Percentiles rank a stretch among this genome's conserved stretches.
phyloP scores from a whole-genome alignment of 441 rosid species.

The Iberis amara region DNA sequence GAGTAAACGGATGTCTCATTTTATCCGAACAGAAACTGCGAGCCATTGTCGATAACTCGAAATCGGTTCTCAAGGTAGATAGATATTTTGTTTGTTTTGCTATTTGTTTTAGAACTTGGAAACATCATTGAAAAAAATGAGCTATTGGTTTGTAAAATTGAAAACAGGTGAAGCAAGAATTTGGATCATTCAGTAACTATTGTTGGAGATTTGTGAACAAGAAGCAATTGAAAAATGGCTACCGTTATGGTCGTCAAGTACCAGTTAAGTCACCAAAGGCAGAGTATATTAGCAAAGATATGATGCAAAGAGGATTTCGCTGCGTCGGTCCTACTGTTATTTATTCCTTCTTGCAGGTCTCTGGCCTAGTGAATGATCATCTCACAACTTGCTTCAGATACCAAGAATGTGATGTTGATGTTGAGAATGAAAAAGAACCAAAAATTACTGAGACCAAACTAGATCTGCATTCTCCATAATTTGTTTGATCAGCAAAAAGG shows the following conservation, averaged over 20 bases:
- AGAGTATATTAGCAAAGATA: constrained; percentile 74
- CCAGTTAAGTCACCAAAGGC: constrained; percentile 87
- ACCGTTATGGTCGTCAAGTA: constrained; percentile 65
- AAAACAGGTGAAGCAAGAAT: constrained; percentile 66
- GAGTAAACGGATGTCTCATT: constrained; percentile 52
- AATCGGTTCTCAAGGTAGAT: constrained; percentile 56
- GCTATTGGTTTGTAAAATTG: not conserved
- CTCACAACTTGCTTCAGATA: constrained; percentile 65
- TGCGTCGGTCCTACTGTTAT: constrained; percentile 81
- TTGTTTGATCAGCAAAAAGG: constrained; percentile 22
- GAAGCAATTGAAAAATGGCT: constrained; percentile 51
- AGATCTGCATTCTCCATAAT: constrained; percentile 26
- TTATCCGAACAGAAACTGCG: constrained; percentile 82
- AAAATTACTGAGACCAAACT: constrained; percentile 3
- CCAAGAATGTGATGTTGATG: constrained; percentile 45
- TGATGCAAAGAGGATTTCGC: constrained; percentile 87
- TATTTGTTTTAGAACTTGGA: not conserved
- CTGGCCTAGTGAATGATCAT: constrained; percentile 78
- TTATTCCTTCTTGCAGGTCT: constrained; percentile 81
- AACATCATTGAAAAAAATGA: not conserved
- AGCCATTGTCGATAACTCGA: constrained; percentile 69
- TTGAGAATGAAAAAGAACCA: too few relatives aligned
- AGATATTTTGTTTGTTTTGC: not conserved
- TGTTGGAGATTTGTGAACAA: constrained; percentile 75
- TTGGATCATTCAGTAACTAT: constrained; percentile 74